Evolutionary conservation across 1,139 yeast species (phyloP).

Genomic region (Saccharomycopsis hybrid): DNA sequence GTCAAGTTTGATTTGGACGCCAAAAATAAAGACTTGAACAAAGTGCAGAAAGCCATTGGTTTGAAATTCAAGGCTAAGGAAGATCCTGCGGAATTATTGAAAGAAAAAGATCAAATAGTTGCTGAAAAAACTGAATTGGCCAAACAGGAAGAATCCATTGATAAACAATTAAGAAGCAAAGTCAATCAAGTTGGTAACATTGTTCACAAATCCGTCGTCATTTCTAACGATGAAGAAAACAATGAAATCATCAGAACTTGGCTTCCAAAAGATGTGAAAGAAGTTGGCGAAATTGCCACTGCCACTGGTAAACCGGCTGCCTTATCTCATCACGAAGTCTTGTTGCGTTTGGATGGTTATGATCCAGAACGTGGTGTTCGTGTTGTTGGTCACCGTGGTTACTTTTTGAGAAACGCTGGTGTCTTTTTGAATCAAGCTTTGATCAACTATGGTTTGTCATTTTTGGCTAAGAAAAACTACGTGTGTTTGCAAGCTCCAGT

Average conservation of each 20-base stretch:
- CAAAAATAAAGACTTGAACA: slow-evolving; percentile 78
- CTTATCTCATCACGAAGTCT: slow-evolving; percentile 91
- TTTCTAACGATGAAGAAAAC: slow-evolving; percentile 82
- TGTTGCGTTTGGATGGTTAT: slow-evolving; percentile 91
- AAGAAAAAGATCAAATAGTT: slow-evolving; percentile 69
- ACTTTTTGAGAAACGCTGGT: slow-evolving; percentile 90
- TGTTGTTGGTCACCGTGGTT: slow-evolving; percentile 98
- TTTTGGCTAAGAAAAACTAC: slow-evolving; percentile 75
- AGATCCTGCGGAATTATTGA: slow-evolving; percentile 79
- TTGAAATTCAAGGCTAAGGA: slow-evolving; percentile 89
- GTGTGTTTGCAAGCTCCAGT: slow-evolving; percentile 96
- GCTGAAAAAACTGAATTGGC: slow-evolving; percentile 62
- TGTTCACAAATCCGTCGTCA: slow-evolving; percentile 87
- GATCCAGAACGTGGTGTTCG: slow-evolving; percentile 99
- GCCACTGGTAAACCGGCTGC: slow-evolving; percentile 71
- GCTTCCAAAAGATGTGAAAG: slow-evolving; percentile 63
- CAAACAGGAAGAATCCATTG: slow-evolving; percentile 73
- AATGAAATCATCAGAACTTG: slow-evolving; percentile 83
- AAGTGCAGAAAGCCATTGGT: slow-evolving; percentile 89
- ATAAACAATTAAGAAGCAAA: slow-evolving; percentile 63
- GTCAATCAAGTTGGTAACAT: slow-evolving; percentile 89
- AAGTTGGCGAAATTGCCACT: slow-evolving; percentile 57
- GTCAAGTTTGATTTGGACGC: slow-evolving; percentile 90
- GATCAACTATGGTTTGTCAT: slow-evolving; percentile 89
- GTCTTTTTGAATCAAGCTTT: slow-evolving; percentile 97